Evolutionary conservation across 352 stramenopile species (phyloP), one percentile per base, ranked within the genome.

Genomic region (Hyaloperonospora brassicae): DNA sequence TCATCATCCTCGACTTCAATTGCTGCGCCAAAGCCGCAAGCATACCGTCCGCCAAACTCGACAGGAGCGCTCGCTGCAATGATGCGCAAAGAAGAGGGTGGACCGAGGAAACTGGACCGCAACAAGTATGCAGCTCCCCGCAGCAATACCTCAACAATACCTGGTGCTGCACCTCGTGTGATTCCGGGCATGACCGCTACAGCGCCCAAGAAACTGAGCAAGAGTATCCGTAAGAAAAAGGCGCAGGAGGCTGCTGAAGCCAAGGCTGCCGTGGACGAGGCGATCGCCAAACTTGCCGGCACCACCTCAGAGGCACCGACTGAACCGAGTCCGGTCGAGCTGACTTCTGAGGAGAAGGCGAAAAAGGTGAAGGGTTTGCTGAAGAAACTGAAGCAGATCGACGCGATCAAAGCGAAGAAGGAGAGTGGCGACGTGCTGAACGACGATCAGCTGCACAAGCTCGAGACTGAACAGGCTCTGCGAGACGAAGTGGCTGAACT

Each of bases 61-160:
- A 93, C 83, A 0, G 89, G 89, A 27, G 83, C 85, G 9, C 78
- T 99, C 23, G 91, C 95, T 5, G 95, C 96, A 36, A 81, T 97
- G 53, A 97, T 98, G 84, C 73, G 88, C n/a, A 80, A 85, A 50
- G 81, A 94, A 55, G 83, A 91, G 44, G 72, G 72, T 21, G 84
- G 84, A 10, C 74, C 81, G 7, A 82, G 71, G 59, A 94, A 92
- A 62, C 72, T 94, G 14, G 81, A 94, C 51, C 76, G 78, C 30
- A 89, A 90, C 76, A 91, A 92, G 61, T 94, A 91, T 52, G 76
- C 68, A 4, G 66, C 79, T 9, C 76, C 77, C 7, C 70, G 71
- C n/a, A 48, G 61, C 14, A 55, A 52, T 3, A 49, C 55, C 21
- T 48, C 61, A 8, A 55, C 62, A 11, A 66, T 86, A 46, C 76